Base-by-base conservation (phyloP, 164 flowering plant species). In the Protea cynaroides region DNA sequence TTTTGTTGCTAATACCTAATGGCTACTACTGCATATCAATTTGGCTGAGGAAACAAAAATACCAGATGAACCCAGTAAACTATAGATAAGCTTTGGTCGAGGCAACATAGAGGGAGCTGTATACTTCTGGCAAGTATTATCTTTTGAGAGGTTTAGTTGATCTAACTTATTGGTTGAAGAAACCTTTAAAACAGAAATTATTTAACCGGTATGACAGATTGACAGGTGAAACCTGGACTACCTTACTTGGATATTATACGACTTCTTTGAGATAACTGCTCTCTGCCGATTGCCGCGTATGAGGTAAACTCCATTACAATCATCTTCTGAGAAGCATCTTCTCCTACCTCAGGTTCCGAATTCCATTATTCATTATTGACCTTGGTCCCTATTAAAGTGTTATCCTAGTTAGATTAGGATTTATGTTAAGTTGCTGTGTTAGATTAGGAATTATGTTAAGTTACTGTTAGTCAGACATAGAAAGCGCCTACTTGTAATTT, bases 51-150 rank as follows among this genome's bases (percentile, higher is more conserved):
- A 76, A 74, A 66, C 54, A 77, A 65, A 95, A 97, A 65, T 95
- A 92, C 66, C 97, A 92, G 82, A 95, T 95, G 97, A 92, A 95
- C 78, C 97, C 97, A 61, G 99, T 94, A 67, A 92, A 95, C 56
- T 87, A 78, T 51, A 86, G 97, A 76, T 97, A 95, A 70, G 99
- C 99, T 57, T 68, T 92, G 72, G 57, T 84, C 62, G 99, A 95
- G 67, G 64, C 78, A 97, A 88, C 63, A 69, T 88, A 56, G 97
- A 89, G 79, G 97, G 99, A 74, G 97, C 97, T 74, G 99, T 75
- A 95, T 95, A 52, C 94, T 92, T 58, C 78, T 95, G 81, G 97
- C 89, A 61, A 18, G 84, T 70, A 56, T 37, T 65, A 1, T 17
- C 52, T 63, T 59, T 23, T 63, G 25, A 1, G 51, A 25, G 19